phyloP scores from a whole-genome alignment of 129 eudicot species.

The Oenanthe sinensis region DNA sequence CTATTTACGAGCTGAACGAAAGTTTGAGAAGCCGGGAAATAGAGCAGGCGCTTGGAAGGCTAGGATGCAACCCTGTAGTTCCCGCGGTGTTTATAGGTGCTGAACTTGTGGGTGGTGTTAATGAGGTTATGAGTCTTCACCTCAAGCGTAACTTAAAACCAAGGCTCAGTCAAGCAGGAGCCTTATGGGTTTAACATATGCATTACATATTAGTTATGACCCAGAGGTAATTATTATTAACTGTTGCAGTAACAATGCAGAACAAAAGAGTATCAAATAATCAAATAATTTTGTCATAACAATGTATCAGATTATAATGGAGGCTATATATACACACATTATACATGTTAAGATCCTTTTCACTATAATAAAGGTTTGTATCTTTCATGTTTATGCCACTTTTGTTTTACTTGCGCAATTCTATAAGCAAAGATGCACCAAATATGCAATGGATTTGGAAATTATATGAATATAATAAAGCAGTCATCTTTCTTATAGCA shows the following conservation, averaged over 20 bases:
- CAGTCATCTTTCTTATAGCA: too few relatives aligned
- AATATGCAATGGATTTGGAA: too few relatives aligned
- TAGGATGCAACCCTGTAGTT: constrained; percentile 41
- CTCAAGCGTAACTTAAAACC: constrained; percentile 9
- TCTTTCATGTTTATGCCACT: background rate
- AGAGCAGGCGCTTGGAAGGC: constrained; percentile 38
- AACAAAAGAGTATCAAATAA: background rate
- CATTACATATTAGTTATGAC: background rate
- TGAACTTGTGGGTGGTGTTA: constrained; percentile 14
- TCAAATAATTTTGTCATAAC: background rate
- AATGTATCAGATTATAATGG: background rate
- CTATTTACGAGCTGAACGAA: constrained; percentile 41
- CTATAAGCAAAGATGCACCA: background rate
- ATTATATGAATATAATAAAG: too few relatives aligned
- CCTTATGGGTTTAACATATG: constrained; percentile 7
- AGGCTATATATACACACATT: background rate
- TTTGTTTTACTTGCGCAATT: background rate
- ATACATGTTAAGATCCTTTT: background rate
- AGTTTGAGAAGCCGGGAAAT: constrained; percentile 35
- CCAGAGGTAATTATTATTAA: background rate
- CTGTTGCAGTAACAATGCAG: background rate
- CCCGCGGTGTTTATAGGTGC: constrained; percentile 42
- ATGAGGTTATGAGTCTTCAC: constrained; percentile 18
- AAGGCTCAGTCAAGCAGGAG: constrained; percentile 14
- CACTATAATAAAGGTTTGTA: background rate